Evolutionary conservation across 257 asterid species (phyloP).

Genomic region (Nicotiana obtusifolia): DNA sequence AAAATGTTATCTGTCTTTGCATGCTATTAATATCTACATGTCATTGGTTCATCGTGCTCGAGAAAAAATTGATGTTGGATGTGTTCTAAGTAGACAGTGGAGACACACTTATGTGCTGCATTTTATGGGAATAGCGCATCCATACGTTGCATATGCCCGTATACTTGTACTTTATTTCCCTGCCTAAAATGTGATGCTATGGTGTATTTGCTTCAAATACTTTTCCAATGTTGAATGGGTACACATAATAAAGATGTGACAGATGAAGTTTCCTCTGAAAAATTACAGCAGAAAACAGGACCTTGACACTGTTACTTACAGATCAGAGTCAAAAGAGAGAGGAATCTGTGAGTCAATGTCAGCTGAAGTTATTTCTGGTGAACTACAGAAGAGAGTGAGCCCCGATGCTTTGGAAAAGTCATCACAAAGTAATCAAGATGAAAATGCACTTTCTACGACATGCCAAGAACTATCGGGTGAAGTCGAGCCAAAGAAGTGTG

Average conservation of each 20-base stretch:
- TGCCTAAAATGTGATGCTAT: constrained; percentile 5
- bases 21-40: neutral
- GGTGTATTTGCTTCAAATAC: constrained; percentile 16
- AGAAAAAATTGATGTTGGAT: neutral
- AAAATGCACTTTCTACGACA: constrained; percentile 9
- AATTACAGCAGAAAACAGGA: constrained; percentile 21
- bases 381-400: constrained; percentile 17
- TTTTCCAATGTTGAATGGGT: constrained; percentile 25
- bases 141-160: constrained; percentile 6
- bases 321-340: constrained; percentile 13
- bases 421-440: constrained; percentile 17
- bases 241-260: constrained; percentile 20
- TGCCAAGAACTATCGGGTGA: constrained; percentile 18
- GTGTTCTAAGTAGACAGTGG: neutral
- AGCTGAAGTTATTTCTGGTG: constrained; percentile 11
- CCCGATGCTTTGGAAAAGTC: constrained; percentile 7
- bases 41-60: constrained; percentile 2
- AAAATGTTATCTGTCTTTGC: neutral
- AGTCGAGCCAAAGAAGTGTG: constrained; percentile 9
- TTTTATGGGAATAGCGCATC: constrained; percentile 1
- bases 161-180: neutral
- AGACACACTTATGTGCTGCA: neutral
- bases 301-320: constrained; percentile 18
- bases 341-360: neutral
- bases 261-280: constrained; percentile 26